phyloP scores from a whole-genome alignment of 1,139 yeast species.

The Yamadazyma conglobata region DNA sequence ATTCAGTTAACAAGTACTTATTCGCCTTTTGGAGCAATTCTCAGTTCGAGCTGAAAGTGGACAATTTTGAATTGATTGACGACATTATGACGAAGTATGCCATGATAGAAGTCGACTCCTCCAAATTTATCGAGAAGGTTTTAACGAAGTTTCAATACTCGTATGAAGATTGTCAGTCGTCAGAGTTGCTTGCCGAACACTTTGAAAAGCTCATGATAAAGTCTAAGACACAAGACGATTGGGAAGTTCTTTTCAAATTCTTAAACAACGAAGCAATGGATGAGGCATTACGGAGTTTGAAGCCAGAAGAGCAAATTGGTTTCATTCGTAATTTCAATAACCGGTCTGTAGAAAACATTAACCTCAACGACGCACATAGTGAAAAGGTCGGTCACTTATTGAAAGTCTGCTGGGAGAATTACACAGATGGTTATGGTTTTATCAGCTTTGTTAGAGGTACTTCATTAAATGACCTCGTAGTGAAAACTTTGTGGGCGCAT shows the following conservation, averaged over 20 bases:
- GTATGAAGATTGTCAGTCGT: conserved; percentile 10
- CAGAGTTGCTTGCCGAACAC: conserved; percentile 8
- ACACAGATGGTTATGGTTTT: conserved; percentile 5
- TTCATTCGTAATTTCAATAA: conserved; percentile 7
- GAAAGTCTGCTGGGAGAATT: conserved; percentile 2
- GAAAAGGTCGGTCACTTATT: conserved; percentile 3
- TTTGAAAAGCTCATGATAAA: conserved; percentile 9
- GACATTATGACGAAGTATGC: conserved; percentile 29
- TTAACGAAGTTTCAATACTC: conserved; percentile 8
- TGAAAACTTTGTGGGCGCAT: conserved; percentile 17
- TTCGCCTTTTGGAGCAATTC: conserved; percentile 12
- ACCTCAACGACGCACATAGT: neutral
- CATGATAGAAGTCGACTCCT: conserved; percentile 18
- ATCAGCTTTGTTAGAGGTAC: conserved; percentile 5
- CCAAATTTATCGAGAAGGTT: conserved; percentile 8
- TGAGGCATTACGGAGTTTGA: conserved; percentile 7
- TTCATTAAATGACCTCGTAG: conserved; percentile 3
- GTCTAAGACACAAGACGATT: conserved; percentile 12
- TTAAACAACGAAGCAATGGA: conserved; percentile 13
- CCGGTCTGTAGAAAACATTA: neutral
- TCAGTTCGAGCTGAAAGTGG: conserved; percentile 8
- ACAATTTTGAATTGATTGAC: conserved; percentile 22
- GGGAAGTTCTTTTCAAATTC: conserved; percentile 17
- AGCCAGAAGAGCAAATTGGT: conserved; percentile 3
- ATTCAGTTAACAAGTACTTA: conserved; percentile 9